These are phyloP conservation scores for Aspergillaceae sp. DNA, from an alignment of 2,329 filamentous ascomycete species.

Conservation along the genomic window DNA sequence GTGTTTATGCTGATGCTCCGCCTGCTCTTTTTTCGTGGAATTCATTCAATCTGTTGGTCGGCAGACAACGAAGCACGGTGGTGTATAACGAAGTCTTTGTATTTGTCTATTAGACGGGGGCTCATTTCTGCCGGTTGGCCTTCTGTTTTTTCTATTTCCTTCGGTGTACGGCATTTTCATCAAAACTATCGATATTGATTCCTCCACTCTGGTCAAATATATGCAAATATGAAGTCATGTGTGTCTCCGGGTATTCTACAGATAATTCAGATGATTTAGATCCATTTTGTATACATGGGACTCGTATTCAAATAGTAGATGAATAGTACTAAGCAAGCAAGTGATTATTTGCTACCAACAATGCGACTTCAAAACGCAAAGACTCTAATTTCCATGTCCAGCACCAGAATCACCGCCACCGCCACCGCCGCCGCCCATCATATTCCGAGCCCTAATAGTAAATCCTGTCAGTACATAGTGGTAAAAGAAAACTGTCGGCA, in stretches of 20 bases:
- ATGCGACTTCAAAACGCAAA: neutral
- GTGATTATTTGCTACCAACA: no score
- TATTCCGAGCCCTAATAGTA: slow-evolving; percentile 51
- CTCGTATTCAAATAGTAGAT: no score
- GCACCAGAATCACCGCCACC: neutral
- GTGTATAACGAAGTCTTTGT: no score
- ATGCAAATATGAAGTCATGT: neutral
- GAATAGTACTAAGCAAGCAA: no score
- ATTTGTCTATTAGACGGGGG: neutral
- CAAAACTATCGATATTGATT: slow-evolving; percentile 2
- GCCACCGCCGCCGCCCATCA: slow-evolving; percentile 52
- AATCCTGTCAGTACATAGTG: neutral
- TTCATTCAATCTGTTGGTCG: neutral
- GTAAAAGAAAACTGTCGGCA: neutral
- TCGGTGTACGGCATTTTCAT: slow-evolving; percentile 2
- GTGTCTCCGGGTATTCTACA: no score
- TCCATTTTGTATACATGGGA: no score
- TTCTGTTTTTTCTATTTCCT: neutral
- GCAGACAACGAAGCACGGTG: no score
- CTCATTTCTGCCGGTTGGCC: neutral
- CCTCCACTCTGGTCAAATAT: neutral
- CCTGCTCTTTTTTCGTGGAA: slow-evolving; percentile 6
- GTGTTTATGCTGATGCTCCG: slow-evolving; percentile 15
- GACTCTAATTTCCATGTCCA: slow-evolving; percentile 30
- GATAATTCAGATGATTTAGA: no score